phyloP scores from a whole-genome alignment of 1,139 yeast genomes.

The Suhomyces kunorum region DNA sequence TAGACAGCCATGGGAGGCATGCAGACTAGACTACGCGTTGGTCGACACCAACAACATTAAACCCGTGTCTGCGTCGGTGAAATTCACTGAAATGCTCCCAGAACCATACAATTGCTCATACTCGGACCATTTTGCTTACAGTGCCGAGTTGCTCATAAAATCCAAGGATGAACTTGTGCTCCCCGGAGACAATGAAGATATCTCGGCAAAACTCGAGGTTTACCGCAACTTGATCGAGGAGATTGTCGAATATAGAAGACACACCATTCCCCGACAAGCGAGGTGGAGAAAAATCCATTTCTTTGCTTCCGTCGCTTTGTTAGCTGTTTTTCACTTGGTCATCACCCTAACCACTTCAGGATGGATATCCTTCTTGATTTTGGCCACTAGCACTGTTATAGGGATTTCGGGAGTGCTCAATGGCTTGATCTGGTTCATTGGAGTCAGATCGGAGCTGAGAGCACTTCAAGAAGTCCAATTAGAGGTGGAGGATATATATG shows the following conservation, averaged over 20 bases:
- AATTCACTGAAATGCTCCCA: constrained; percentile 69
- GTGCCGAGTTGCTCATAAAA: constrained; percentile 47
- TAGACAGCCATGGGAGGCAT: constrained; percentile 70
- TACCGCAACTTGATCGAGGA: constrained; percentile 60
- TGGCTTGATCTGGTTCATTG: constrained; percentile 76
- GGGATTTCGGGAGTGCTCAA: constrained; percentile 69
- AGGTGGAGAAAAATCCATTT: constrained; percentile 69
- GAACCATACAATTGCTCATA: constrained; percentile 61
- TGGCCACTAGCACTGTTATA: constrained; percentile 51
- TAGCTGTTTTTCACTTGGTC: constrained; percentile 55
- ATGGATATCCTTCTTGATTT: constrained; percentile 62
- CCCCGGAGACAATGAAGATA: constrained; percentile 6
- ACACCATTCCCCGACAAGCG: constrained; percentile 61
- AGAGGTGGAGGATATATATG: constrained; percentile 54
- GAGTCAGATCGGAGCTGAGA: constrained; percentile 76
- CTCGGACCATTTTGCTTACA: constrained; percentile 93
- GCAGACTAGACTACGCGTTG: constrained; percentile 87
- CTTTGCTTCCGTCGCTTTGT: constrained; percentile 49
- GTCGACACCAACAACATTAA: constrained; percentile 57
- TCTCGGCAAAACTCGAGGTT: constrained; percentile 33
- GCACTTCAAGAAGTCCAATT: constrained; percentile 69
- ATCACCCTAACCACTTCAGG: constrained; percentile 54
- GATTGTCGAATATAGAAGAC: constrained; percentile 54
- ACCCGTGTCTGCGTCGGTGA: constrained; percentile 64
- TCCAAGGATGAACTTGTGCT: constrained; percentile 10